Base-by-base conservation (phyloP, 441 rosid genomes). In the Viola pubescens region DNA sequence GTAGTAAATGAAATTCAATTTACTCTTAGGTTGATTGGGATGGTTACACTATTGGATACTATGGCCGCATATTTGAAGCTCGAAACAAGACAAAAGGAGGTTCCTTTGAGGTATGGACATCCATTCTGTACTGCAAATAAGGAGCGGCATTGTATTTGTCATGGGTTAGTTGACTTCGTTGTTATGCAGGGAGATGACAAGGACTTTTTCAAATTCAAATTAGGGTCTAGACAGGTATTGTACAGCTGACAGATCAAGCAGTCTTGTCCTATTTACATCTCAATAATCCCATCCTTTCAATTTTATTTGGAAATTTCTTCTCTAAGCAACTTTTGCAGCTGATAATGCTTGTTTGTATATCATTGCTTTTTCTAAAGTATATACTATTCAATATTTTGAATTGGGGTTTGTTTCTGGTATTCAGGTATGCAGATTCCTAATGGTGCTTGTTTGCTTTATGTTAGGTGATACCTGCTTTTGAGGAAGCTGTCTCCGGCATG, bases 21-120 rank as follows among this genome's bases (percentile, higher is more conserved):
- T 51, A 40, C 9, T 56, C 60, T 72, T 59, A 92, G 98, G 87
- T 92, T 81, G 97, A 92, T 72, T 89, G 98, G 98, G 98, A 87
- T 56, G 98, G 97, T 40, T 92, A 85, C 81, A 85, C 98, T 53
- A 92, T 92, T 61, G 98, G 98, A 51, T 92, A 92, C 78, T 89
- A 92, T 70, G 98, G 98, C 52, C 97, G 98, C 61, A 92, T 92
- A 58, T 92, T 92, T 77, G 98, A 92, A 85, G 98, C 98, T 71
- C 91, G 98, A 71, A 92, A 92, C 79, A 92, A 82, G 80, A 85
- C 95, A 48, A 89, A 89, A 75, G 97, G 98, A 0, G 95, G 98
- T 69, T 89, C 97, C 49, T 92, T 92, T 81, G 92, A 77, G 94
- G 98, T 89, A 70, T 49, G 55, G 39, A 38, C 58, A 65, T 26